Base-by-base conservation (phyloP, 306 rosid species). In the Quercus glauca region DNA sequence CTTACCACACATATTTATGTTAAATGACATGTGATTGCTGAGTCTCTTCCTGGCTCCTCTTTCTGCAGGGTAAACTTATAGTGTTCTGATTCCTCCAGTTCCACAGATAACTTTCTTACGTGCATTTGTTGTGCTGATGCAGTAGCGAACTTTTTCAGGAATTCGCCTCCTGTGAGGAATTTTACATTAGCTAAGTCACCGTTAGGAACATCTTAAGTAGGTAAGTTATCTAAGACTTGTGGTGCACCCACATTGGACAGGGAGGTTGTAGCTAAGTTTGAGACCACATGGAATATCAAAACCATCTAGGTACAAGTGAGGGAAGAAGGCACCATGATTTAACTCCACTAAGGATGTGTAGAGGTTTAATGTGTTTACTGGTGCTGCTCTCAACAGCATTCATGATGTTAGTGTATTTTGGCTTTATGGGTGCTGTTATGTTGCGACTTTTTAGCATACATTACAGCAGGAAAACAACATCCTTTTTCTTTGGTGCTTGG, bases 401-500 rank as follows among this genome's bases (percentile, higher is more conserved):
- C 82, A 28, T 90, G 79, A 90, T 88, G 89, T 17, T 92, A 55
- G 91, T 87, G 75, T 90, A 51, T 85, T 85, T 83, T 76, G 97
- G 97, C 45, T 86, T 90, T 69, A 1, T 74, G 26, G 73, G 88
- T 71, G 80, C 93, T 77, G 92, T 90, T 70, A 58, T 86, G 49
- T 61, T 87, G 73, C 82, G 92, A n/a, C 57, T 90, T 57, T 82
- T 92, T 74, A 92, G 95, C 91, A 79, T 79, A 58, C 74, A 74
- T 81, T 86, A 89, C 80, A 86, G 97, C 86, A 85, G 97, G 79
- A 89, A 75, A 83, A 86, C 86, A 64, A 90, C 95, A 0, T 87
- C 93, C 25, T 26, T 92, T 80, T 80, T 92, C 88, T 89, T 87
- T 73, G 92, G 97, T 85, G 85, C 93, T 52, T 92, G 93, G 97